phyloP scores from a whole-genome alignment of 2,329 filamentous ascomycete species.

The Cadophora sp. region DNA sequence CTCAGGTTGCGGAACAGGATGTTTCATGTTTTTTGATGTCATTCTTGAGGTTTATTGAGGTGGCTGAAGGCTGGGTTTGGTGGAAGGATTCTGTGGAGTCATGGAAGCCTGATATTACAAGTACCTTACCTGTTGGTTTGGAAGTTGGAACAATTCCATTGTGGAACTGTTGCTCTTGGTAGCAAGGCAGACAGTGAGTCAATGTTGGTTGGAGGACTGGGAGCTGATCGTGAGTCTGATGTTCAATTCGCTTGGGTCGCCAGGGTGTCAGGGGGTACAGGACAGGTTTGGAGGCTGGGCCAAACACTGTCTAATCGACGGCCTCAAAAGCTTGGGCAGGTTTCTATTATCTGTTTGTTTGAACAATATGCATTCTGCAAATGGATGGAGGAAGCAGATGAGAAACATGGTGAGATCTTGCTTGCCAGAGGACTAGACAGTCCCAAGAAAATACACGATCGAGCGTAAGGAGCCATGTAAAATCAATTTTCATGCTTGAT shows the following conservation, averaged over 20 bases:
- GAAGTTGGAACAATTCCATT: neutral
- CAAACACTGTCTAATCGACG: too few relatives aligned
- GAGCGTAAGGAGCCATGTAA: neutral
- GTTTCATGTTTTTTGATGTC: slow-evolving; percentile 10
- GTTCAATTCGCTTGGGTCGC: neutral
- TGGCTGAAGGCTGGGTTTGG: neutral
- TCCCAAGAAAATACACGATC: neutral
- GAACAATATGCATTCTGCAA: too few relatives aligned
- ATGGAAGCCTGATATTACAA: neutral
- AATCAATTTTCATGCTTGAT: too few relatives aligned
- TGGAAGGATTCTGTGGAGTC: neutral
- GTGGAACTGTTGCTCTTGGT: neutral
- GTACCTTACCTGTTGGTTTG: too few relatives aligned
- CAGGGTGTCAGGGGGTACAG: too few relatives aligned
- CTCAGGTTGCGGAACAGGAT: neutral
- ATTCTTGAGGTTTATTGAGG: neutral
- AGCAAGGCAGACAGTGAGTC: neutral
- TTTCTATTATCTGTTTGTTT: too few relatives aligned
- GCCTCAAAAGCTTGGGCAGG: too few relatives aligned
- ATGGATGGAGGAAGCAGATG: neutral
- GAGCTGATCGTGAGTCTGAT: neutral
- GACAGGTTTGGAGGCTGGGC: neutral
- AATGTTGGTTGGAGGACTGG: neutral
- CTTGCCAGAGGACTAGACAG: neutral
- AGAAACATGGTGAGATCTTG: too few relatives aligned